Evolutionary conservation across 208 protist genomes (phyloP).

Genomic region (Trypanosoma boissoni): DNA sequence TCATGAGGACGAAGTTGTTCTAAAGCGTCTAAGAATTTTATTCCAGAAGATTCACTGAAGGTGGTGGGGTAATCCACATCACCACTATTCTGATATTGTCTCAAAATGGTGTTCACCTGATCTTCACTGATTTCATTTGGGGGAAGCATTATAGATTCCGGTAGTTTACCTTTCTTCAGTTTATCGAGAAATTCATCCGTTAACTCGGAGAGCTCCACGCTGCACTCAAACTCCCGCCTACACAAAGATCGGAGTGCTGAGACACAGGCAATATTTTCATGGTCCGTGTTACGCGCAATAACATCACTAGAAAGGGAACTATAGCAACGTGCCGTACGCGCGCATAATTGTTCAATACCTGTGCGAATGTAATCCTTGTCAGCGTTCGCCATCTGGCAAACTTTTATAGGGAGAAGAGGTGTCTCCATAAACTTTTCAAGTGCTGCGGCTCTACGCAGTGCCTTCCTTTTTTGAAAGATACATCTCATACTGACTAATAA

Average conservation of each 20-base stretch:
- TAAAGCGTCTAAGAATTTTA: constrained; percentile 32
- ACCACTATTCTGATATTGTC: not conserved
- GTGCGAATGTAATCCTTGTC: constrained; percentile 26
- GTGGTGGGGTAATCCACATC: not conserved
- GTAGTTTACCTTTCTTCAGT: constrained; percentile 18
- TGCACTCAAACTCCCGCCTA: constrained; percentile 71
- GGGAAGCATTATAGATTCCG: not conserved
- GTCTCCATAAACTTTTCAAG: constrained; percentile 44
- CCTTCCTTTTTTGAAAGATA: not conserved
- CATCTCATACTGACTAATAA: constrained; percentile 27
- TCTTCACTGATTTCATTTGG: constrained; percentile 21
- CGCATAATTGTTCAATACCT: constrained; percentile 49
- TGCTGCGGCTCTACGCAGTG: not conserved
- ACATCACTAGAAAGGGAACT: constrained; percentile 46
- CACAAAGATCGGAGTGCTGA: constrained; percentile 48
- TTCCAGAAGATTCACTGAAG: not conserved
- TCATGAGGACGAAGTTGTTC: constrained; percentile 63
- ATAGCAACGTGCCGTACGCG: constrained; percentile 74
- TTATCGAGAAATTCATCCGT: constrained; percentile 32
- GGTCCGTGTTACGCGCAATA: constrained; percentile 33
- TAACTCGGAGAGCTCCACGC: constrained; percentile 41
- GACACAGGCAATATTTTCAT: constrained; percentile 45
- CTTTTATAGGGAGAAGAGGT: constrained; percentile 43
- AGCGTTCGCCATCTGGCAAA: constrained; percentile 30
- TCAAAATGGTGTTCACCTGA: constrained; percentile 16